phyloP scores from a whole-genome alignment of 495 filamentous ascomycete species.

The Xanthoparmelia taractica region DNA sequence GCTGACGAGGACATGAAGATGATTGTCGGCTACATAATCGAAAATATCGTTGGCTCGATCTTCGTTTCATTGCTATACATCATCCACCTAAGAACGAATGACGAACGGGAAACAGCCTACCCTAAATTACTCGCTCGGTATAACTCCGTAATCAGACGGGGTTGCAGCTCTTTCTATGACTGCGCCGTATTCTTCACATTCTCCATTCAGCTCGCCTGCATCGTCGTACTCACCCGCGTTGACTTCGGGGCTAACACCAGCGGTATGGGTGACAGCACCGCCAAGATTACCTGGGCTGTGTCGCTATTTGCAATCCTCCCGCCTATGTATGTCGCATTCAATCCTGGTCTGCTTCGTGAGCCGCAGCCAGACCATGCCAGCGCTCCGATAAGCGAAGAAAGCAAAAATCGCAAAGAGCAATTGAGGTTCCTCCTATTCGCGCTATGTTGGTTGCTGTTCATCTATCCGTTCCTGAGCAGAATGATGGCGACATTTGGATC shows the following conservation, averaged over 20 bases:
- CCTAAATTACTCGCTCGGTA: not conserved
- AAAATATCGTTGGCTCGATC: constrained; percentile 17
- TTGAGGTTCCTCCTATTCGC: constrained; percentile 22
- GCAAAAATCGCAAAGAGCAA: constrained; percentile 8
- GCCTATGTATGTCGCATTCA: constrained; percentile 20
- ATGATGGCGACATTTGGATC: constrained; percentile 24
- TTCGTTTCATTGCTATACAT: constrained; percentile 5
- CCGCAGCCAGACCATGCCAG: not conserved
- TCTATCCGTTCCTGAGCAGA: constrained; percentile 28
- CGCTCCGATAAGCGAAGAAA: not conserved
- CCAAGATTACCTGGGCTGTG: constrained; percentile 30
- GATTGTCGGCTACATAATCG: constrained; percentile 26
- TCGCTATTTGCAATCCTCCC: constrained; percentile 28
- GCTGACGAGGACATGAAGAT: constrained; percentile 20
- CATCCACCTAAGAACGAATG: not conserved
- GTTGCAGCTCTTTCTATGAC: constrained; percentile 27
- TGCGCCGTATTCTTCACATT: constrained; percentile 32
- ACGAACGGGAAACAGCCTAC: not conserved
- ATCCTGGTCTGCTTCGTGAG: constrained; percentile 13
- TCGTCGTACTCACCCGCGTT: constrained; percentile 28
- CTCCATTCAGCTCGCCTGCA: constrained; percentile 33
- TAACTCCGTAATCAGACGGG: constrained; percentile 3
- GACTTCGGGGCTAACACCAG: constrained; percentile 32
- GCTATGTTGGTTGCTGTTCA: constrained; percentile 21
- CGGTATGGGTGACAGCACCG: constrained; percentile 29